phyloP scores from a whole-genome alignment of 768 basidiomycete species.

The Peribolospora kevripleyi region DNA sequence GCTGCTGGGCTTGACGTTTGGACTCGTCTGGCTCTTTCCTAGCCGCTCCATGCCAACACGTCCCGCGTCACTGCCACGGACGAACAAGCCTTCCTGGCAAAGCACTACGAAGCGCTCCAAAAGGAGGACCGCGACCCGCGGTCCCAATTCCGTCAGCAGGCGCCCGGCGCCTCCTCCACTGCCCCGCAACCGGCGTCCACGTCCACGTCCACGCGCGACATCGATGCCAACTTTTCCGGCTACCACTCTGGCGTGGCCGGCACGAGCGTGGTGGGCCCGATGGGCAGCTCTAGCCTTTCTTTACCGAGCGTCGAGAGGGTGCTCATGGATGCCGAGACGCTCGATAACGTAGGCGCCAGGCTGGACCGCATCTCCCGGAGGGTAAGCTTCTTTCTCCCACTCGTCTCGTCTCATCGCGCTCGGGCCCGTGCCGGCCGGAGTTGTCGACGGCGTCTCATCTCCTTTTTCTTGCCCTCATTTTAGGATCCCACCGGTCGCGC shows the following conservation, averaged over 20 bases:
- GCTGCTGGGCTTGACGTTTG: not conserved
- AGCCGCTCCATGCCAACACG: not conserved
- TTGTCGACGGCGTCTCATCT: not conserved
- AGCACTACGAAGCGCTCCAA: conserved; percentile 73
- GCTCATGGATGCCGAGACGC: not conserved
- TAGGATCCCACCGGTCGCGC: not conserved
- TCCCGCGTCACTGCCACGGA: conserved; percentile 54
- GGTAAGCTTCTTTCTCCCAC: not conserved
- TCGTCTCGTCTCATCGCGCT: not conserved
- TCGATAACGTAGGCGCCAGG: not conserved
- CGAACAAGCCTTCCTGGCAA: conserved; percentile 73
- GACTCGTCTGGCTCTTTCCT: not conserved
- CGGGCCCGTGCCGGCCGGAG: not conserved
- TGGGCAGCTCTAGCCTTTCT: conserved; percentile 63
- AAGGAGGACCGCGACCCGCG: conserved; percentile 82
- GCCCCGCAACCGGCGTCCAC: not conserved
- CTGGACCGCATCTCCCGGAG: not conserved
- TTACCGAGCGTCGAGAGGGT: conserved; percentile 73
- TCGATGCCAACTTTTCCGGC: not conserved
- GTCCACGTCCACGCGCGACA: not conserved
- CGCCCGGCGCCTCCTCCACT: conserved; percentile 13
- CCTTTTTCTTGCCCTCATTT: not conserved
- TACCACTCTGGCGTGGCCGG: not conserved
- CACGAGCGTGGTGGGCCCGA: conserved; percentile 66
- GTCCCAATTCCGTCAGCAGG: conserved; percentile 50